Conservation (phyloP, 352 stramenopile genomes). For the Phytophthora pluvialis region DNA sequence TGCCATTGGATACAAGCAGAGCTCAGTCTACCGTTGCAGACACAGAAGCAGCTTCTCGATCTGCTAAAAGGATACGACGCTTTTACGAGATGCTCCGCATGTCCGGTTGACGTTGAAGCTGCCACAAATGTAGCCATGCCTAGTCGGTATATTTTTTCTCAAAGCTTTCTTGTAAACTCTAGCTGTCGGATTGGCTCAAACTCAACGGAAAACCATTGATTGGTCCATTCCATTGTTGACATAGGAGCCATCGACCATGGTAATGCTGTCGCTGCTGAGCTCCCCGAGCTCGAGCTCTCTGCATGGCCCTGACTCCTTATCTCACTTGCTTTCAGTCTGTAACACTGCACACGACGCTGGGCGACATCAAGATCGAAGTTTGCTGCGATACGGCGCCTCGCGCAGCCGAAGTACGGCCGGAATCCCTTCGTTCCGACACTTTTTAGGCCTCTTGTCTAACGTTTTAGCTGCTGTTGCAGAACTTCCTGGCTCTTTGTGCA, state of each 20-base stretch:
- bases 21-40: not conserved
- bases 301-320: conserved; percentile 2
- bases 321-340: conserved; percentile 72
- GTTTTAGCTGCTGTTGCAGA: conserved; percentile 64
- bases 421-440: not conserved
- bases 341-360: conserved; percentile 95
- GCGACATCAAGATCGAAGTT: conserved; percentile 97
- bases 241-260: conserved; percentile 28
- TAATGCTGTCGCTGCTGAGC: conserved; percentile 3
- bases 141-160: conserved; percentile 11
- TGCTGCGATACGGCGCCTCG: conserved; percentile 94
- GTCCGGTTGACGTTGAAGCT: conserved; percentile 9
- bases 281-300: not conserved
- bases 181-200: not conserved
- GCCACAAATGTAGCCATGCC: conserved; percentile 18
- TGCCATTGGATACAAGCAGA: not conserved
- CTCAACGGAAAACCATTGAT: conserved; percentile 19
- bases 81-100: no score
- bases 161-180: not conserved
- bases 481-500: conserved; percentile 96
- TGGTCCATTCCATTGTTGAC: conserved; percentile 21
- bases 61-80: conserved; percentile 5
- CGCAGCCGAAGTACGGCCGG: conserved; percentile 73
- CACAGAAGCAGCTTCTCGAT: not conserved
- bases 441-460: not conserved